Evolutionary conservation across 345 rosid species (phyloP).

Genomic region (Lepidium sativum): DNA sequence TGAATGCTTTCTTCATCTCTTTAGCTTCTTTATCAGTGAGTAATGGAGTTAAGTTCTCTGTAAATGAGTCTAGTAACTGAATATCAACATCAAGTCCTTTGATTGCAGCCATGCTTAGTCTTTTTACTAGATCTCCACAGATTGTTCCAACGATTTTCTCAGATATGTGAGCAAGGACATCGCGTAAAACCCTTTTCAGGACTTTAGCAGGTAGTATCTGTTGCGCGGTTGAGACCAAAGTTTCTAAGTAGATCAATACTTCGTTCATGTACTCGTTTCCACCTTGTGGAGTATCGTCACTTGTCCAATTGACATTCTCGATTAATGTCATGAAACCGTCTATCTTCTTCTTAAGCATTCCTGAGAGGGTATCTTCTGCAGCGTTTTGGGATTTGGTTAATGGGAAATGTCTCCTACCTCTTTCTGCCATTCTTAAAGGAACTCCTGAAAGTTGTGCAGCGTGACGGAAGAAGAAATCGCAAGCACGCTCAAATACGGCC

Average conservation of each 20-base stretch:
- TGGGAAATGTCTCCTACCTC: constrained; percentile 91
- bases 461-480: constrained; percentile 91
- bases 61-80: constrained; percentile 76
- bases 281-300: constrained; percentile 64
- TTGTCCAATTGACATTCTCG: constrained; percentile 95
- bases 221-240: constrained; percentile 92
- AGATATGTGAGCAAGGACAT: constrained; percentile 81
- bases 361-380: constrained; percentile 84
- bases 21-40: constrained; percentile 66
- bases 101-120: constrained; percentile 69
- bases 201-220: constrained; percentile 79
- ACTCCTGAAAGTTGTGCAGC: constrained; percentile 95
- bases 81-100: constrained; percentile 80
- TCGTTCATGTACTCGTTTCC: constrained; percentile 97
- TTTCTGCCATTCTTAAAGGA: constrained; percentile 91
- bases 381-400: constrained; percentile 75
- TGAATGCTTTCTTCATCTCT: constrained; percentile 76
- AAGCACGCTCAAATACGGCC: constrained; percentile 95
- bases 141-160: constrained; percentile 65
- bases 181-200: constrained; percentile 70
- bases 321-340: constrained; percentile 86
- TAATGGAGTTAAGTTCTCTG: constrained; percentile 58
- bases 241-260: constrained; percentile 82
- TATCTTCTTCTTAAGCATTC: constrained; percentile 80
- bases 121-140: constrained; percentile 69